Evolutionary conservation across 2,329 filamentous ascomycete species (phyloP).

Genomic region (Aspergillus bombycis): DNA sequence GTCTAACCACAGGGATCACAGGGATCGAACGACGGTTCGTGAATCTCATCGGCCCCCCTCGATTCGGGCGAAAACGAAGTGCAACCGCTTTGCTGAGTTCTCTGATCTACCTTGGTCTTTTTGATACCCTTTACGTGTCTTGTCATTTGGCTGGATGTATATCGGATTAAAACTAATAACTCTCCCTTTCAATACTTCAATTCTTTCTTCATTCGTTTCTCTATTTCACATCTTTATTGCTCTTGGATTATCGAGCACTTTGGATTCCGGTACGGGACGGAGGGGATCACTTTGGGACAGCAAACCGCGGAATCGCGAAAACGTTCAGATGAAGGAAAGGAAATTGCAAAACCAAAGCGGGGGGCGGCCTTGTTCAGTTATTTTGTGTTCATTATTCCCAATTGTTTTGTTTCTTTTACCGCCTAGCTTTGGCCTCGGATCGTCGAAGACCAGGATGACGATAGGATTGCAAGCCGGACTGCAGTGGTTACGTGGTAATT

Average conservation of each 20-base stretch:
- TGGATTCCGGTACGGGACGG: neutral
- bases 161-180: slow-evolving; percentile 24
- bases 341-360: neutral
- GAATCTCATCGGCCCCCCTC: slow-evolving; percentile 8
- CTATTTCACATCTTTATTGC: neutral
- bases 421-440: neutral
- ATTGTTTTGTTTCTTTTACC: slow-evolving; percentile 6
- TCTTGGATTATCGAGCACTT: neutral
- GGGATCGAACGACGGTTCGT: slow-evolving; percentile 14
- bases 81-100: slow-evolving; percentile 25
- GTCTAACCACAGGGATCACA: slow-evolving; percentile 22
- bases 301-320: slow-evolving; percentile 6
- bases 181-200: slow-evolving; percentile 2
- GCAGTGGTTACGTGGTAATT: slow-evolving; percentile 7
- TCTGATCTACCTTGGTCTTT: slow-evolving; percentile 36
- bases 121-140: slow-evolving; percentile 45
- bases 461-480: slow-evolving; percentile 5
- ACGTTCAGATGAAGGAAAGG: neutral
- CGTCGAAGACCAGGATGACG: slow-evolving; percentile 1
- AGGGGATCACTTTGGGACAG: slow-evolving; percentile 10
- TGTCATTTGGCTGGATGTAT: slow-evolving; percentile 38
- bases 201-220: neutral
- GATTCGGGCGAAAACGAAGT: slow-evolving; percentile 10
- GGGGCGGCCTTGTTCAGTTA: slow-evolving; percentile 3
- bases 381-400: slow-evolving; percentile 13